A percentile compares a stretch with the other conserved stretches of the same genome.
These are phyloP conservation scores for Russula earlei DNA, from an alignment of 768 basidiomycete genomes.

Conservation along the genomic window DNA sequence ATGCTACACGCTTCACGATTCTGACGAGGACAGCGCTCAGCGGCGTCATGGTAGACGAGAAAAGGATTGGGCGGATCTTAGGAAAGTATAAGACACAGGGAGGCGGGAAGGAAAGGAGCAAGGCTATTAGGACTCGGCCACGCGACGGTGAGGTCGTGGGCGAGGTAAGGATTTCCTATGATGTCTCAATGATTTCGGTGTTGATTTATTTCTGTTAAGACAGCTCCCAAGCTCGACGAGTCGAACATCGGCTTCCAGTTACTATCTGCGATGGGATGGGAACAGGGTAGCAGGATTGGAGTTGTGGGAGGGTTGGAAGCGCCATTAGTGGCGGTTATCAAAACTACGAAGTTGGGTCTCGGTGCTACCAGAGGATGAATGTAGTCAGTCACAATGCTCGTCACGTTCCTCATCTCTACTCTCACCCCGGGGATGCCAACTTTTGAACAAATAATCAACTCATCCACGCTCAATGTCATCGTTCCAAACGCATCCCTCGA, in stretches of 20 bases:
- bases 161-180: constrained; percentile 33
- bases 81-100: constrained; percentile 26
- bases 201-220: constrained; percentile 30
- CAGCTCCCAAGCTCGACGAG: constrained; percentile 72
- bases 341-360: constrained; percentile 75
- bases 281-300: constrained; percentile 74
- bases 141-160: constrained; percentile 86
- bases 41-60: constrained; percentile 47
- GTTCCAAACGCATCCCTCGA: constrained; percentile 56
- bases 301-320: constrained; percentile 47
- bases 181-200: background rate
- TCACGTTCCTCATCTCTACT: background rate
- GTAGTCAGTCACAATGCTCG: no score
- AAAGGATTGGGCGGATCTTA: constrained; percentile 42
- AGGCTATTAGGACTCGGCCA: constrained; percentile 30
- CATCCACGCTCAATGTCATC: constrained; percentile 48
- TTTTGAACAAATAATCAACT: constrained; percentile 55
- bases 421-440: constrained; percentile 30
- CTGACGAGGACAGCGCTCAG: constrained; percentile 58
- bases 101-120: constrained; percentile 23
- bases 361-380: constrained; percentile 39
- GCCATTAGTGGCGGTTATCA: constrained; percentile 78
- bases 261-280: constrained; percentile 87
- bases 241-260: constrained; percentile 83
- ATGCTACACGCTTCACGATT: constrained; percentile 63